phyloP scores from a whole-genome alignment of 768 basidiomycete genomes.

The Dendrothele bispora region DNA sequence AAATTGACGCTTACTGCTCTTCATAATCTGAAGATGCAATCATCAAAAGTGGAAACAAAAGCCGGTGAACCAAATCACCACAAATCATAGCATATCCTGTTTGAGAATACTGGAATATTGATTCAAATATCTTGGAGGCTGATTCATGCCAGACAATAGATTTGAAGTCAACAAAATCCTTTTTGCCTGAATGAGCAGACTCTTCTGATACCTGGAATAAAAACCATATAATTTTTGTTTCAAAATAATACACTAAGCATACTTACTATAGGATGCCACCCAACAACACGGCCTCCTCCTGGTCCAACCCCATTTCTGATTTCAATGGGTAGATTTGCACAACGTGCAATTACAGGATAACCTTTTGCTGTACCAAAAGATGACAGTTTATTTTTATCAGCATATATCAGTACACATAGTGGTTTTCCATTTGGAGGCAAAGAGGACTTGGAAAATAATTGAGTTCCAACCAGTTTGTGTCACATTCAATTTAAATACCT shows the following conservation, averaged over 20 bases:
- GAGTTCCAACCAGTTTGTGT: constrained; percentile 4
- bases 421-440: constrained; percentile 26
- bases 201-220: constrained; percentile 31
- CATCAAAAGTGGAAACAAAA: constrained; percentile 28
- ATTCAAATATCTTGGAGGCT: constrained; percentile 29
- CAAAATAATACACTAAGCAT: not conserved
- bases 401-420: constrained; percentile 35
- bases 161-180: constrained; percentile 30
- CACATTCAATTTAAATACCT: constrained; percentile 24
- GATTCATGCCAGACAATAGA: constrained; percentile 35
- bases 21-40: constrained; percentile 25
- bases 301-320: constrained; percentile 32
- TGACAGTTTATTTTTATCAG: constrained; percentile 39
- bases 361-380: constrained; percentile 37
- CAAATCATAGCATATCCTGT: constrained; percentile 23
- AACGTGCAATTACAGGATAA: constrained; percentile 34
- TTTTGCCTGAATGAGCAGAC: constrained; percentile 25
- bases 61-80: constrained; percentile 24
- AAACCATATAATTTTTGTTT: not conserved
- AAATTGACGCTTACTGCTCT: constrained; percentile 22
- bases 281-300: constrained; percentile 35
- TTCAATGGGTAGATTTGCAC: constrained; percentile 29
- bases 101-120: constrained; percentile 14
- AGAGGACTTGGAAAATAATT: not conserved
- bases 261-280: constrained; percentile 38